Conservation (phyloP, 495 filamentous ascomycete species). For the Mytilinidion resinicola region DNA sequence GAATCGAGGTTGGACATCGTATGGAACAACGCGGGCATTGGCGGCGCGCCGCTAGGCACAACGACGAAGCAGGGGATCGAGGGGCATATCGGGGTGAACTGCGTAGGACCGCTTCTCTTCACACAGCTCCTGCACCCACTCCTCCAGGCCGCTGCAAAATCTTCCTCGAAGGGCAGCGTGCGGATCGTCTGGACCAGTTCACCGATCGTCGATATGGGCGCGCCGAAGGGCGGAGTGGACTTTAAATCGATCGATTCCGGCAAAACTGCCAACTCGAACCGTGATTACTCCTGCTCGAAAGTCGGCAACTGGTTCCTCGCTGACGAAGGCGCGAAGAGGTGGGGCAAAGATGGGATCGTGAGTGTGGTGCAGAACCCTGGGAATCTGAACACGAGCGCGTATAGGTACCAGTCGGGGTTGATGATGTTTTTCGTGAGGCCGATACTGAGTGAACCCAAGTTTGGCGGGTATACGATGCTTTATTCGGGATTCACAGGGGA, state of each 20-base stretch:
- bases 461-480: conserved; percentile 33
- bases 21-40: conserved; percentile 1
- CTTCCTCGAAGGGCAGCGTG: conserved; percentile 27
- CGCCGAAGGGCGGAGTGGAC: conserved; percentile 24
- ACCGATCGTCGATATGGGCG: conserved; percentile 21
- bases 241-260: background rate
- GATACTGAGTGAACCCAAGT: conserved; percentile 18
- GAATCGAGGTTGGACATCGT: background rate
- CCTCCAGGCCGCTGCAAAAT: conserved; percentile 36
- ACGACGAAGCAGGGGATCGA: too few species aligned
- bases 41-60: background rate
- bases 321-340: conserved; percentile 33
- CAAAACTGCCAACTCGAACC: background rate
- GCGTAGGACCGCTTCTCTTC: conserved; percentile 45
- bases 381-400: conserved; percentile 35
- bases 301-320: conserved; percentile 40
- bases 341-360: conserved; percentile 30
- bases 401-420: conserved; percentile 22
- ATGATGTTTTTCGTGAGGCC: background rate
- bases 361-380: conserved; percentile 31
- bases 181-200: conserved; percentile 40
- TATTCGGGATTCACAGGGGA: conserved; percentile 26
- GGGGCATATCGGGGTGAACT: conserved; percentile 45
- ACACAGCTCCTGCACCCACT: conserved; percentile 43
- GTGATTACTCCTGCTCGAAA: conserved; percentile 25